Evolutionary conservation across 192 early-diverging fungal genomes (phyloP).

Genomic region (Coemansia sp.): DNA sequence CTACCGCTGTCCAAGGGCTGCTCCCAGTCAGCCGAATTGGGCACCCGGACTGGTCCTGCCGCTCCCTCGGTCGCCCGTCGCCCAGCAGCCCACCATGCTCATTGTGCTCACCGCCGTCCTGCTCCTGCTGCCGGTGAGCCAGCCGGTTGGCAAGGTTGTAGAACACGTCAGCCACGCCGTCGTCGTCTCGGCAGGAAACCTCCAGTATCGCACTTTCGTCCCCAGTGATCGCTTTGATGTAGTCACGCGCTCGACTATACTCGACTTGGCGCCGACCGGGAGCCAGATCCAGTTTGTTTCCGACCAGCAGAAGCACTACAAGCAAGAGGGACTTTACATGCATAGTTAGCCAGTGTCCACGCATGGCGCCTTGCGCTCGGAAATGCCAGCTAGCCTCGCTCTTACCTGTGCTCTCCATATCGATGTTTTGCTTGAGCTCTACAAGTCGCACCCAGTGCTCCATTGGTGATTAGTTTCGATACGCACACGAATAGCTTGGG

Average conservation of each 20-base stretch:
- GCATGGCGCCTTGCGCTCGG: not conserved
- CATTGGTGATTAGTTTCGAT: not conserved
- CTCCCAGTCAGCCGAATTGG: constrained; percentile 29
- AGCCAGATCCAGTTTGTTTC: constrained; percentile 71
- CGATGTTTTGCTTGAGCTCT: constrained; percentile 65
- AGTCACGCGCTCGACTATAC: constrained; percentile 59
- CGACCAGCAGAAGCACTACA: constrained; percentile 68
- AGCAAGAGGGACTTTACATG: not conserved
- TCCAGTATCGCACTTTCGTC: constrained; percentile 63
- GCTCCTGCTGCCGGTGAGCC: constrained; percentile 24
- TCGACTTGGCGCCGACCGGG: constrained; percentile 58
- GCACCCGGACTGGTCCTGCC: constrained; percentile 20
- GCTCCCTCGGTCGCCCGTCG: constrained; percentile 14
- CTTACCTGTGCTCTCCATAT: constrained; percentile 61
- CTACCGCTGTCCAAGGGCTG: constrained; percentile 1
- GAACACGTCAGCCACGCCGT: constrained; percentile 56
- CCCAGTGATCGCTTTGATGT: constrained; percentile 60
- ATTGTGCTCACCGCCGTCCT: constrained; percentile 7
- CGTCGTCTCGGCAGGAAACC: constrained; percentile 71
- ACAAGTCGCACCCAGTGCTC: constrained; percentile 1
- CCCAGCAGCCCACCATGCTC: constrained; percentile 19
- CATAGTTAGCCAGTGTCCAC: not conserved
- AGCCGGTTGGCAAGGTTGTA: constrained; percentile 43
- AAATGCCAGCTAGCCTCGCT: not conserved
- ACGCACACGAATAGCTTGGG: not conserved